These are phyloP conservation scores for Komagataella pastoris DNA, from an alignment of 805 yeast species.

Conservation along the genomic window DNA sequence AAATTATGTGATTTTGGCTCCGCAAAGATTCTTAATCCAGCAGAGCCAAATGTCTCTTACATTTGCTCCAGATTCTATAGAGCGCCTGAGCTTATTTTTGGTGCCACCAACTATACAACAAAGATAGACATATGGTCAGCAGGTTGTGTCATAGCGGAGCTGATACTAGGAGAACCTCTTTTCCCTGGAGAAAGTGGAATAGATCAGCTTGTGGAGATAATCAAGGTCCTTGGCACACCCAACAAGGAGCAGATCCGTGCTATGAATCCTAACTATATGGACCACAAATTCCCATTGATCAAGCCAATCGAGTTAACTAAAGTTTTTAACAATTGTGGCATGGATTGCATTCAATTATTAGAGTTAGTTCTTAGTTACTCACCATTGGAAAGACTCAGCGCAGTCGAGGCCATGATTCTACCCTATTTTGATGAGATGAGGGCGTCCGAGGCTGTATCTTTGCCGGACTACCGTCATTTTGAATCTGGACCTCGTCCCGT, in stretches of 20 bases:
- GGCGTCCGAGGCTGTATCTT: conserved; percentile 8
- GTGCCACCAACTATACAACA: conserved; percentile 92
- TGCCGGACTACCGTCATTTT: conserved; percentile 25
- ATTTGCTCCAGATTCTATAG: conserved; percentile 94
- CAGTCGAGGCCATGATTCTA: conserved; percentile 37
- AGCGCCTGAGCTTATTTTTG: conserved; percentile 96
- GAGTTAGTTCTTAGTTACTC: conserved; percentile 50
- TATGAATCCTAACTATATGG: conserved; percentile 96
- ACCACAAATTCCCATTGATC: conserved; percentile 84
- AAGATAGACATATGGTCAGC: conserved; percentile 97
- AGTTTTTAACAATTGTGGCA: conserved; percentile 45
- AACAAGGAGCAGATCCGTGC: conserved; percentile 80
- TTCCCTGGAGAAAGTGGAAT: conserved; percentile 98
- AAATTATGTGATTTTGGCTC: conserved; percentile 95
- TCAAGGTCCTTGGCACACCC: conserved; percentile 93
- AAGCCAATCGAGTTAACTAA: conserved; percentile 63
- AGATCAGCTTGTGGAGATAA: conserved; percentile 93
- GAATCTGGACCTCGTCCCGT: conserved; percentile 22
- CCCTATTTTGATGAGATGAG: conserved; percentile 44
- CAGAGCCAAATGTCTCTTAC: conserved; percentile 90
- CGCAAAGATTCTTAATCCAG: conserved; percentile 81
- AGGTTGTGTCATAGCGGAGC: conserved; percentile 97
- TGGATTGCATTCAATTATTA: conserved; percentile 42
- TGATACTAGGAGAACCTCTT: conserved; percentile 87
- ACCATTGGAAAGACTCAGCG: conserved; percentile 50